These are phyloP conservation scores for Thymus mandschuricus DNA, from an alignment of 257 asterid species.

Conservation along the genomic window DNA sequence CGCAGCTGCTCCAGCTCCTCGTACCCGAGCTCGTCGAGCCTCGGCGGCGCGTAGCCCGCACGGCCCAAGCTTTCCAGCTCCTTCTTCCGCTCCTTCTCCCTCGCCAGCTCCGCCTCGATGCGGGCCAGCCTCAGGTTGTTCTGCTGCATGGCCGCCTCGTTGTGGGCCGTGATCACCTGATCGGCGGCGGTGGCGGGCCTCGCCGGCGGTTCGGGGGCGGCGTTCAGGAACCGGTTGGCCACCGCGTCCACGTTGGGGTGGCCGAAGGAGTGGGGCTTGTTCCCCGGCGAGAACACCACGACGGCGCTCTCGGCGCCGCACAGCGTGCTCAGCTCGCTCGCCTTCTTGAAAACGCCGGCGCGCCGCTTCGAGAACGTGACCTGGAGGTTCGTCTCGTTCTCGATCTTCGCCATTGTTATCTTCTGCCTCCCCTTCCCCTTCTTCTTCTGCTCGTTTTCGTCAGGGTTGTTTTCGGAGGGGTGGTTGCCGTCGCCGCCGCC, in stretches of 20 bases:
- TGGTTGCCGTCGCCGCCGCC: neutral
- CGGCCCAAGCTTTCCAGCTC: neutral
- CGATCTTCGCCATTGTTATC: conserved; percentile 43
- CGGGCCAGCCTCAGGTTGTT: conserved; percentile 5
- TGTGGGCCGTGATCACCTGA: neutral
- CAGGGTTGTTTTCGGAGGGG: neutral
- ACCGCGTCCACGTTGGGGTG: conserved; percentile 47
- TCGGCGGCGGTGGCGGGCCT: neutral
- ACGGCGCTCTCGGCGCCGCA: conserved; percentile 54
- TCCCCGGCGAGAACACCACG: conserved; percentile 54
- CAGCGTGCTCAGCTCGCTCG: conserved; percentile 61
- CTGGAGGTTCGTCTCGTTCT: conserved; percentile 46
- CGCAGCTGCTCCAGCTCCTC: neutral
- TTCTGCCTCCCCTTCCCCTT: conserved; percentile 28
- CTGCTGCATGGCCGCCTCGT: neutral
- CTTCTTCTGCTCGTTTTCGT: neutral
- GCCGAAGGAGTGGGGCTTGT: conserved; percentile 54
- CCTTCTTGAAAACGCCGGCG: conserved; percentile 61
- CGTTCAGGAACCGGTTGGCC: conserved; percentile 28
- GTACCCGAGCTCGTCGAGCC: neutral
- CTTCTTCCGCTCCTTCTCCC: conserved; percentile 5
- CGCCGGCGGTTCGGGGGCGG: neutral
- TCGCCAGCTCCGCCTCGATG: conserved; percentile 1
- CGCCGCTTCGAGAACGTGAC: conserved; percentile 69
- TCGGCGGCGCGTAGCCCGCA: neutral